Base-by-base conservation (phyloP, 148 eudicot species). In the Vaccinium corymbosum region DNA sequence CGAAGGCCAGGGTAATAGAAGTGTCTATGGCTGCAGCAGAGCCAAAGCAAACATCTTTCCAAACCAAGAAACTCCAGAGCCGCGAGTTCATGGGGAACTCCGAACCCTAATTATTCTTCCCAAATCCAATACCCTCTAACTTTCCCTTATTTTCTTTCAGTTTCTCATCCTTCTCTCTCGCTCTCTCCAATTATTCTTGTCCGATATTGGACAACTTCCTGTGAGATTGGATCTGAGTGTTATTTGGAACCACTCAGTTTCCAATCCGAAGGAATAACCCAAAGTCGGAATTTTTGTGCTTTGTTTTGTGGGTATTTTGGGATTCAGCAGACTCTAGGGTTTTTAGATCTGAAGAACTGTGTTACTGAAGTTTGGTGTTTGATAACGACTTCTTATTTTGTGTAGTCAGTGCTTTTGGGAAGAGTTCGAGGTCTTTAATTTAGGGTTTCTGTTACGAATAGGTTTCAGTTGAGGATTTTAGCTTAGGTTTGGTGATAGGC, bases 181-280 rank as follows among this genome's bases (percentile, higher is more conserved):
- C 38, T 27, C 27, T 13, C 73, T 66, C 72, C 17, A 22, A 29
- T 13, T 29, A 68, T 27, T 68, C 42, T 68, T 29, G 13, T 29
- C 38, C 42, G 19, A 68, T 68, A 27, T 53, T 75, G 71, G 25
- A 64, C 59, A 56, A 42, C 38, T 74, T 75, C 84, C 72, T 19
- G 56, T 83, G 80, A 50, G 80, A 75, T 57, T 83, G 80, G 80
- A 83, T 83, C 84, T 56, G 72, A 9, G 72, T 75, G 56, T 83
- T 56, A n/a, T 42, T 46, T 35, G 17, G 25, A n/a, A 11, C 79
- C 71, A 42, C 75, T 75, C 29, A 68, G 73, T 27, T 68, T 16
- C 73, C 71, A 52, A 74, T 25, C 71, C 52, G 70, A 77, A 83
- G 53, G 50, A 73, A 35, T 27, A 22, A 38, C 25, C 46, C 79